Evolutionary conservation across 2,329 filamentous ascomycete genomes (phyloP).

Genomic region (Clarireedia paspali): DNA sequence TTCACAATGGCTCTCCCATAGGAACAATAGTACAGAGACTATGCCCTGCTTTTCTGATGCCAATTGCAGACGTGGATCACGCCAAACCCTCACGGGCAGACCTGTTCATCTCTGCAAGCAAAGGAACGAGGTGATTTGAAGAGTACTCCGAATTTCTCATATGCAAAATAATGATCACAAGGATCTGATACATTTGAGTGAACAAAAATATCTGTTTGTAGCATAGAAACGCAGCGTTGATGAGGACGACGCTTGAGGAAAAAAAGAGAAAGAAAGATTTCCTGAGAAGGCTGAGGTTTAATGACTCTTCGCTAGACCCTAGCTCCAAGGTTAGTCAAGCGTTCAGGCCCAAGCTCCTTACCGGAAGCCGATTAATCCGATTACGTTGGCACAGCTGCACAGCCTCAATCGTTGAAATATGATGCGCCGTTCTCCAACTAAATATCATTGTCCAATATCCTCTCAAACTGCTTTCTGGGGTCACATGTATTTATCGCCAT

Average conservation of each 20-base stretch:
- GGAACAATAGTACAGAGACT: constrained; percentile 40
- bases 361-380: background rate
- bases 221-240: constrained; percentile 96
- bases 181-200: constrained; percentile 27
- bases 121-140: constrained; percentile 50
- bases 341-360: background rate
- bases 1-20: constrained; percentile 92
- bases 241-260: constrained; percentile 63
- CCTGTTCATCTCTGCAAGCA: constrained; percentile 39
- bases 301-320: background rate
- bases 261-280: constrained; percentile 7
- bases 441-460: background rate
- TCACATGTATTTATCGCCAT: background rate
- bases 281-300: background rate
- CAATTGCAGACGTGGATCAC: constrained; percentile 76
- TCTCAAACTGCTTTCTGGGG: background rate
- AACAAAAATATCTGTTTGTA: constrained; percentile 57
- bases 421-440: background rate
- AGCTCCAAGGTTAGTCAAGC: background rate
- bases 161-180: constrained; percentile 45
- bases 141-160: constrained; percentile 99
- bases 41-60: constrained; percentile 83
- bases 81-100: constrained; percentile 83
- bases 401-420: constrained; percentile 4
- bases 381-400: background rate